A percentile compares a stretch with the other conserved stretches of the same genome.
These are phyloP conservation scores for Leccinum imitatum DNA, from an alignment of 768 basidiomycete species.

Conservation along the genomic window DNA sequence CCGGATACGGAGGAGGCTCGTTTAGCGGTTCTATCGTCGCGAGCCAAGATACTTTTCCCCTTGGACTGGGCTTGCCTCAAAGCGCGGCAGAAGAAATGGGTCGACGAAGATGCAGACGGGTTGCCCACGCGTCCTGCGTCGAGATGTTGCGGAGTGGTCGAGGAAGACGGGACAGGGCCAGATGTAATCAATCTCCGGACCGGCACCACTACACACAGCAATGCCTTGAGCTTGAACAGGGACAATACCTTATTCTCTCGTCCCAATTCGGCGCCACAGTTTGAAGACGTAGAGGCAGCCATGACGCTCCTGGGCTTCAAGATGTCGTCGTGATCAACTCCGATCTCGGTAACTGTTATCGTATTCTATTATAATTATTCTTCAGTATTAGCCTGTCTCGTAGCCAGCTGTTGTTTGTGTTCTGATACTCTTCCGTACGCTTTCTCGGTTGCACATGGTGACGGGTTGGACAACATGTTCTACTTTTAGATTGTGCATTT, in stretches of 20 bases:
- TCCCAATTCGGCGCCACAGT: constrained; percentile 14
- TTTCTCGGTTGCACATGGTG: not conserved
- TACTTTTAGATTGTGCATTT: not conserved
- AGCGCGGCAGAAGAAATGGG: constrained; percentile 32
- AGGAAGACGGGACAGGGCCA: constrained; percentile 16
- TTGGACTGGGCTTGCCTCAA: constrained; percentile 76
- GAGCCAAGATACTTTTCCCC: constrained; percentile 47
- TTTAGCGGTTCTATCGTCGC: constrained; percentile 27
- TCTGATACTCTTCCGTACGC: constrained; percentile 1
- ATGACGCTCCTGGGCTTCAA: constrained; percentile 38
- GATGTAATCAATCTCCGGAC: constrained; percentile 18
- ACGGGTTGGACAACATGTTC: not conserved
- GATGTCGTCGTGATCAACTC: constrained; percentile 11
- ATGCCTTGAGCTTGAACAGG: constrained; percentile 2
- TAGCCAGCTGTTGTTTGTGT: constrained; percentile 12
- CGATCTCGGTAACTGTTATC: constrained; percentile 7
- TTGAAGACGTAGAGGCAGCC: constrained; percentile 38
- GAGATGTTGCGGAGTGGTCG: constrained; percentile 5
- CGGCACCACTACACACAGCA: constrained; percentile 2
- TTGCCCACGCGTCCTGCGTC: constrained; percentile 9
- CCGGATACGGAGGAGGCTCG: constrained; percentile 28
- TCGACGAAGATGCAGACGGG: constrained; percentile 23
- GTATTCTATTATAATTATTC: constrained; percentile 28
- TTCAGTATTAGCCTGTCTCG: constrained; percentile 24
- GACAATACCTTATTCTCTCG: constrained; percentile 3